phyloP scores from a whole-genome alignment of 163 green algal genomes.

The Picocystis sp. region DNA sequence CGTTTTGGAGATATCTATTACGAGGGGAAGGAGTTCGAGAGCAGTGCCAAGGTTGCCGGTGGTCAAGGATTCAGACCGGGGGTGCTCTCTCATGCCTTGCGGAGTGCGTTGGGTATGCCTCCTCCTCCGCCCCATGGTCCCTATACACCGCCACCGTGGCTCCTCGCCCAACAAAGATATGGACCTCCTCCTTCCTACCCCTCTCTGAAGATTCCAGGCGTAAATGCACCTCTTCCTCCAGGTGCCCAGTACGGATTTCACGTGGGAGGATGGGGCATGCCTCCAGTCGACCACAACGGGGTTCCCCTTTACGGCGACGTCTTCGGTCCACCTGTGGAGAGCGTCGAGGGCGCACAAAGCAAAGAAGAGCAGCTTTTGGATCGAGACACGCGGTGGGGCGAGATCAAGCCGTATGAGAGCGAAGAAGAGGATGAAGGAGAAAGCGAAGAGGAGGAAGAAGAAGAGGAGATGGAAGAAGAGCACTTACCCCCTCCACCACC shows the following conservation, averaged over 20 bases:
- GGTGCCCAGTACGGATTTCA: constrained; percentile 69
- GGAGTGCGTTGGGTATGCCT: constrained; percentile 70
- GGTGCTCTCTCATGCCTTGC: constrained; percentile 51
- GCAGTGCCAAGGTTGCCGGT: constrained; percentile 8
- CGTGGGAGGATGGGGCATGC: constrained; percentile 86
- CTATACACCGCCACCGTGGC: constrained; percentile 70
- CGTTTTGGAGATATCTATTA: constrained; percentile 88
- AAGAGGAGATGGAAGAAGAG: constrained; percentile 33
- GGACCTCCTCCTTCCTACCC: constrained; percentile 91
- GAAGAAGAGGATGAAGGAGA: constrained; percentile 43
- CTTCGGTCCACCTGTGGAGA: constrained; percentile 43
- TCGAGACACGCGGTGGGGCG: constrained; percentile 1
- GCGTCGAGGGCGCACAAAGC: too few relatives aligned
- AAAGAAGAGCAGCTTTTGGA: too few relatives aligned
- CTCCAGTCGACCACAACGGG: constrained; percentile 84
- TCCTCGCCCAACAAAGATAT: constrained; percentile 99
- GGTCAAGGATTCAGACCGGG: constrained; percentile 25
- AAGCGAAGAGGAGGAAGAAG: constrained; percentile 43
- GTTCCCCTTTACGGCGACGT: constrained; percentile 95
- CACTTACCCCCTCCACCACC: background rate
- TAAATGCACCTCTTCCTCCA: constrained; percentile 89
- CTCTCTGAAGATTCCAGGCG: constrained; percentile 71
- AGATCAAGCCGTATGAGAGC: constrained; percentile 15
- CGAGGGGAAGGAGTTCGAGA: constrained; percentile 95
- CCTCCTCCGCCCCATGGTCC: constrained; percentile 12